These are phyloP conservation scores for Dioscorea dumetorum DNA, from an alignment of 106 monocot species.

Conservation along the genomic window DNA sequence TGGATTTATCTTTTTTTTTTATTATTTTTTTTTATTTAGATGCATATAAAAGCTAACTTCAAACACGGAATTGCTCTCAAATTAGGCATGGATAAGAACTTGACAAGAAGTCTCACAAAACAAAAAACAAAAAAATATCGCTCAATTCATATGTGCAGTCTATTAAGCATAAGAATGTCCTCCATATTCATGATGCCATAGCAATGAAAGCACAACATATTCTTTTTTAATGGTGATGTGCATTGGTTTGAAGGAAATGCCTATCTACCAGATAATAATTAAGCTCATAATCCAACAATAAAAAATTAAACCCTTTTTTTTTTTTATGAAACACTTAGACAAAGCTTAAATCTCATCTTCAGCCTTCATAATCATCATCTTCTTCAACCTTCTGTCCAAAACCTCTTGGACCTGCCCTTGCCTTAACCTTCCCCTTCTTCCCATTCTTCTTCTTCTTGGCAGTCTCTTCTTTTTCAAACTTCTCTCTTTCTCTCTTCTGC, in stretches of 20 bases:
- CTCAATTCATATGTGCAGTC: background rate
- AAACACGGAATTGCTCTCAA: background rate
- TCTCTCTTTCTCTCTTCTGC: slow-evolving; percentile 80
- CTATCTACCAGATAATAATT: background rate
- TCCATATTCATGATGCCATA: background rate
- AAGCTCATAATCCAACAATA: background rate
- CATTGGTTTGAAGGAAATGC: background rate
- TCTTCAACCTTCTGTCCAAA: slow-evolving; percentile 66
- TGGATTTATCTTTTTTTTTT: too few species aligned
- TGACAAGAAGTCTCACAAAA: background rate
- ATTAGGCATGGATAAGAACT: too few species aligned
- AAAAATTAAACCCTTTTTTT: background rate
- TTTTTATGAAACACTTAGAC: background rate
- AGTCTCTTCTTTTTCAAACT: slow-evolving; percentile 83
- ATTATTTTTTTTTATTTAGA: too few species aligned
- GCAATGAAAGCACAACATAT: background rate
- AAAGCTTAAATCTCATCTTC: background rate
- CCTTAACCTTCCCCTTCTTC: slow-evolving; percentile 47
- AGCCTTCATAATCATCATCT: slow-evolving; percentile 16
- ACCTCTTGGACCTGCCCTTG: slow-evolving; percentile 48
- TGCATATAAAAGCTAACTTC: background rate
- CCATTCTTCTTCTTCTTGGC: slow-evolving; percentile 58
- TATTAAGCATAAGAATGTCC: background rate
- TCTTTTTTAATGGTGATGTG: too few species aligned
- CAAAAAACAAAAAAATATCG: background rate